Base-by-base conservation (phyloP, 805 yeast genomes). In the Cyberlindnera sargentensis region DNA sequence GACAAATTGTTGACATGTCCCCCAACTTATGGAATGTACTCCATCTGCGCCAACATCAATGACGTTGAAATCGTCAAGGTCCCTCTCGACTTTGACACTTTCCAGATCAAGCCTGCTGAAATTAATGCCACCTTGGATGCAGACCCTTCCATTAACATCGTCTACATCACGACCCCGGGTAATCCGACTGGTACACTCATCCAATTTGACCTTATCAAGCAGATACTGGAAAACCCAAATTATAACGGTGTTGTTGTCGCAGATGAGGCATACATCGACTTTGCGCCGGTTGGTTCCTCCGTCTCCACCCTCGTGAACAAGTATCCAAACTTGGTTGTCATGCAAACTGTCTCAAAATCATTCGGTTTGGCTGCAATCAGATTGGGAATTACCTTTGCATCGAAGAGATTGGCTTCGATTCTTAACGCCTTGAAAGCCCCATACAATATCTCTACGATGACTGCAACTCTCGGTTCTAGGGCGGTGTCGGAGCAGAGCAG, bases 11-110 rank as follows among this genome's bases (percentile, higher is more conserved):
- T 93, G 53, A 78, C 79, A 2, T 82, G 95, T 62, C 96, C 98
- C 3, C 98, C 99, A 36, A 93, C 99, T 0, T 93, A 93, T 59
- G 97, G 98, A 6, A 93, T 93, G 99, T 93, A 93, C 70, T 67
- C 84, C 4, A 90, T 93, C 31, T 84, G 95, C 59, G 95, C 97
- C 2, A 77, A 79, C 28, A 84, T 93, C 46, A 93, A 93, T 58
- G 98, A 93, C 56, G 85, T 91, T 8, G 86, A 72, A 27, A 70
- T 85, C 34, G 87, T 79, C 11, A 71, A 75, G 47, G 90, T 88
- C 15, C 90, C 95, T 7, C 73, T 90, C 32, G 76, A 78, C 39
- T 76, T 83, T 48, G 72, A 72, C 40, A 67, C 73, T n/a, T 83
- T 84, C 61, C 81, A 80, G 45, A 66, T 88, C 38, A 77, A 83